phyloP scores from a whole-genome alignment of 371 early-diverging fungal genomes.

The Rhizomucor pusillus region DNA sequence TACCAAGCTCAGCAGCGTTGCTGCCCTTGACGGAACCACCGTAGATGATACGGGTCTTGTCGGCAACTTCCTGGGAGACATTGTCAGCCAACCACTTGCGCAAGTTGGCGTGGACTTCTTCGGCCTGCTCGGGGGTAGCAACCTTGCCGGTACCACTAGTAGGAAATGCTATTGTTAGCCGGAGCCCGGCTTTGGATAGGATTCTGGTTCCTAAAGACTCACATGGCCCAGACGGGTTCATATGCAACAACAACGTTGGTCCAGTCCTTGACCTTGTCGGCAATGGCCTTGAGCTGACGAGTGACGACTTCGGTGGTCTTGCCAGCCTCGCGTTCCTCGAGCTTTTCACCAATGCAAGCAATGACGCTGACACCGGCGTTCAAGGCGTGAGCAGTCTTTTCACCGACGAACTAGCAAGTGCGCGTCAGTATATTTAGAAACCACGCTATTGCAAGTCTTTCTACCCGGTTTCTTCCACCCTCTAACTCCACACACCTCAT shows the following conservation, averaged over 20 bases:
- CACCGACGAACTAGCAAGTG: conserved; percentile 58
- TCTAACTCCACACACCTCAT: too few relatives aligned
- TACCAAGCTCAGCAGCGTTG: conserved; percentile 73
- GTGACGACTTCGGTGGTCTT: conserved; percentile 86
- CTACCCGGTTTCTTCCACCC: conserved; percentile 9
- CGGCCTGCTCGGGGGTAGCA: conserved; percentile 95
- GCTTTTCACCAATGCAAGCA: conserved; percentile 97
- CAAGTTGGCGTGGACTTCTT: conserved; percentile 92
- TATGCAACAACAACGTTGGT: conserved; percentile 97
- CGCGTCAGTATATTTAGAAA: neutral
- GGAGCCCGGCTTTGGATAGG: neutral
- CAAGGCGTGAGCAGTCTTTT: conserved; percentile 90
- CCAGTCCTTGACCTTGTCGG: conserved; percentile 78
- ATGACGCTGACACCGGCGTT: conserved; percentile 90
- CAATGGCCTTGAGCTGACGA: conserved; percentile 87
- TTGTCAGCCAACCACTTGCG: conserved; percentile 85
- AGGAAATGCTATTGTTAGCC: neutral
- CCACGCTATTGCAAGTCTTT: too few relatives aligned
- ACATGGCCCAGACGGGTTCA: conserved; percentile 99
- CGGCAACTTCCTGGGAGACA: conserved; percentile 82
- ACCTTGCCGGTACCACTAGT: conserved; percentile 95
- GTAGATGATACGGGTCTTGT: conserved; percentile 92
- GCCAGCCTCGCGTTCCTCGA: conserved; percentile 90
- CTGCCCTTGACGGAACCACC: conserved; percentile 89
- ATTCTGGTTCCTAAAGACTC: conserved; percentile 8